Evolutionary conservation across 768 basidiomycete genomes (phyloP).

Genomic region (Chalciporus piperatus): DNA sequence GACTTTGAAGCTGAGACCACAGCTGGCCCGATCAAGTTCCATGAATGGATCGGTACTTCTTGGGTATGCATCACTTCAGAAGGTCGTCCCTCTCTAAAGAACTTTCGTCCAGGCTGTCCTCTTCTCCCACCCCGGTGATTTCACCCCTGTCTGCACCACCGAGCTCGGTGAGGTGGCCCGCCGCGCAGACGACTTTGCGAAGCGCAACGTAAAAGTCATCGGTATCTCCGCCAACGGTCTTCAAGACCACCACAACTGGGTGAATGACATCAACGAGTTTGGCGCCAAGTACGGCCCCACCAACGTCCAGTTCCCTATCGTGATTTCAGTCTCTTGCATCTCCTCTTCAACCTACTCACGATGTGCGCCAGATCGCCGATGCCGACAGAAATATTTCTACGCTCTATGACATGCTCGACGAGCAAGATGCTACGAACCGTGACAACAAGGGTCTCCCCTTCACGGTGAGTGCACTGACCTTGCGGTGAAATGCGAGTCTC

Average conservation of each 20-base stretch:
- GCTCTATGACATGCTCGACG: conserved; percentile 94
- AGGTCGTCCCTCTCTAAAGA: conserved; percentile 1
- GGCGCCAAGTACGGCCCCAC: conserved; percentile 71
- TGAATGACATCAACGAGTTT: conserved; percentile 80
- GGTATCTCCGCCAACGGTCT: conserved; percentile 92
- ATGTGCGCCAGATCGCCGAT: conserved; percentile 75
- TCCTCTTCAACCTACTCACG: conserved; percentile 9
- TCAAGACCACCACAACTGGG: conserved; percentile 82
- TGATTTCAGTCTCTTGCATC: conserved; percentile 25
- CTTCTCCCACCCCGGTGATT: conserved; percentile 94
- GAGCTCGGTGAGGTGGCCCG: conserved; percentile 96
- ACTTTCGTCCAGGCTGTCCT: conserved; percentile 61
- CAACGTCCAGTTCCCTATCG: conserved; percentile 88
- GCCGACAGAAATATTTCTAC: conserved; percentile 79
- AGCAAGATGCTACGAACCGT: conserved; percentile 89
- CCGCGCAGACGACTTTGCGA: conserved; percentile 77
- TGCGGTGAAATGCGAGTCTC: background rate
- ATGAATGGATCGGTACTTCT: conserved; percentile 85
- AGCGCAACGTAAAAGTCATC: conserved; percentile 89
- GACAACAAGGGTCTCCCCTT: conserved; percentile 89
- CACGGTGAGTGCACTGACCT: conserved; percentile 50
- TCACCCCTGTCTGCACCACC: conserved; percentile 94
- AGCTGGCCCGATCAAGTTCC: conserved; percentile 82
- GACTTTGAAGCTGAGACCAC: conserved; percentile 93
- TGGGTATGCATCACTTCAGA: conserved; percentile 59